A percentile compares a stretch with the other conserved stretches of the same genome.
Conservation (phyloP, 2,329 filamentous ascomycete genomes). For the Whalleya microplaca region DNA sequence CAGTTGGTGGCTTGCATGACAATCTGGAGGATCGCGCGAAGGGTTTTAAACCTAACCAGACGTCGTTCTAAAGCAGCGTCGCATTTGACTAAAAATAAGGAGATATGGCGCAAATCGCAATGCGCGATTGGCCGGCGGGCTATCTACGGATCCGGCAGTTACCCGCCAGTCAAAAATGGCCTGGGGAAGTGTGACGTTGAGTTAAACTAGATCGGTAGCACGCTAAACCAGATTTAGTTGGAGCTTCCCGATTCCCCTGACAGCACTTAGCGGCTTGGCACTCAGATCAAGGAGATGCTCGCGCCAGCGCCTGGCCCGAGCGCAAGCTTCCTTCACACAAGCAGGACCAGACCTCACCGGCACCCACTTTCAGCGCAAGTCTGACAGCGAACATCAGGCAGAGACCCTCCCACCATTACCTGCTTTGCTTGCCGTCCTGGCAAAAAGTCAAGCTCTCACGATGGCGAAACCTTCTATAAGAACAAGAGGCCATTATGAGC, state of each 20-base stretch:
- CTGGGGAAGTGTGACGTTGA: constrained; percentile 25
- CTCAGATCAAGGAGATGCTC: constrained; percentile 16
- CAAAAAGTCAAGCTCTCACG: neutral
- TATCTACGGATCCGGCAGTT: constrained; percentile 20
- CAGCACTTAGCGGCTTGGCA: constrained; percentile 25
- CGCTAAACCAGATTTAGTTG: constrained; percentile 9
- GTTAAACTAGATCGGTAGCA: constrained; percentile 30
- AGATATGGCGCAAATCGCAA: constrained; percentile 8
- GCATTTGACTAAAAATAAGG: constrained; percentile 19
- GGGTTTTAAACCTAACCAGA: constrained; percentile 9
- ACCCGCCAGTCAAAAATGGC: constrained; percentile 16
- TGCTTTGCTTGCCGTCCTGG: neutral
- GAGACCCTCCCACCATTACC: neutral
- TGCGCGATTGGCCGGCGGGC: constrained; percentile 15
- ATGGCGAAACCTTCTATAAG: neutral
- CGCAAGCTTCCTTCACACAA: constrained; percentile 3
- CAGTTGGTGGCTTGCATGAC: constrained; percentile 3
- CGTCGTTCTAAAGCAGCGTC: constrained; percentile 22
- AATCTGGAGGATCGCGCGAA: constrained; percentile 11
- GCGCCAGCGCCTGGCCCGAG: constrained; percentile 9
- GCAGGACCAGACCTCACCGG: constrained; percentile 19
- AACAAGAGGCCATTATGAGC: neutral
- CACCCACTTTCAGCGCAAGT: constrained; percentile 20
- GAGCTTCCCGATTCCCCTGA: constrained; percentile 13
- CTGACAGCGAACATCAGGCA: neutral